phyloP scores from a whole-genome alignment of 2,329 filamentous ascomycete genomes.

The Meredithiella fracta region DNA sequence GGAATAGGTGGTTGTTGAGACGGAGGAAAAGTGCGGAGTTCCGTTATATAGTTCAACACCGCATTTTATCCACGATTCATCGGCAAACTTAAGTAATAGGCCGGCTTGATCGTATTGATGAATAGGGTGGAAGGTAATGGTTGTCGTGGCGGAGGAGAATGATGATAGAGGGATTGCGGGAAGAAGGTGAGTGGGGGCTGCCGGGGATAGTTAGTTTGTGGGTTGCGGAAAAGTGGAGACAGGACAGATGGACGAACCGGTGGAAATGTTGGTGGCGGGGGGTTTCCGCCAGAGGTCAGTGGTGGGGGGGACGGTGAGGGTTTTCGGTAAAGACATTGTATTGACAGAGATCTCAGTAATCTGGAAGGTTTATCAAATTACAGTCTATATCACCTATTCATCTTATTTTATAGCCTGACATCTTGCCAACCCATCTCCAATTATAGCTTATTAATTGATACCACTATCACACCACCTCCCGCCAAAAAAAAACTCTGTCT shows the following conservation, averaged over 20 bases:
- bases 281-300: slow-evolving; percentile 70
- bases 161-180: slow-evolving; percentile 30
- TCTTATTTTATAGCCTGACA: too few relatives aligned
- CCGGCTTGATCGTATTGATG: slow-evolving; percentile 54
- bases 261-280: slow-evolving; percentile 48
- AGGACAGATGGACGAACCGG: slow-evolving; percentile 16
- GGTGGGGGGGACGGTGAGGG: slow-evolving; percentile 37
- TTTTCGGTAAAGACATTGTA: slow-evolving; percentile 24
- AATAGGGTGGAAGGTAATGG: slow-evolving; percentile 41
- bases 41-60: too few relatives aligned
- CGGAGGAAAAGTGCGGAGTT: too few relatives aligned
- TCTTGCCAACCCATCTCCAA: too few relatives aligned
- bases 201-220: slow-evolving; percentile 23
- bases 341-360: background rate
- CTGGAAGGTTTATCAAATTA: too few relatives aligned
- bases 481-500: background rate
- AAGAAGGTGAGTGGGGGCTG: slow-evolving; percentile 18
- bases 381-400: too few relatives aligned
- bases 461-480: background rate
- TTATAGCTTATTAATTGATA: background rate
- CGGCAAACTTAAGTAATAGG: slow-evolving; percentile 35
- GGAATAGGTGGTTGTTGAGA: too few relatives aligned
- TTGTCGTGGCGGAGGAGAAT: slow-evolving; percentile 40
- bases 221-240: too few relatives aligned
- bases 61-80: too few relatives aligned